Evolutionary conservation across 805 yeast genomes (phyloP), one percentile per base, ranked within the genome.

Genomic region (Candida easanensis): DNA sequence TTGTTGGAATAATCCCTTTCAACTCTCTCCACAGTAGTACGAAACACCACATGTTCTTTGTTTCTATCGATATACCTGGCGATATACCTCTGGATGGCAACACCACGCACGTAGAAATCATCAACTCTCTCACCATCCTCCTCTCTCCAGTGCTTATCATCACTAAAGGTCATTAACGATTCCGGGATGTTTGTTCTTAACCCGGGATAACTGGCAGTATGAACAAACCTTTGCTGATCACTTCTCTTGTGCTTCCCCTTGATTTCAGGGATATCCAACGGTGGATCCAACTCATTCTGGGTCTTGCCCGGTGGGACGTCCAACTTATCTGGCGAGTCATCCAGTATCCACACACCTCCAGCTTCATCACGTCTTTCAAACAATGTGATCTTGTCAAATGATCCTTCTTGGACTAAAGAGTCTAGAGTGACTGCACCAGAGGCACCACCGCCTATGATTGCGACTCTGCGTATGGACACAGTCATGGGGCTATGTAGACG

Each of bases 71-170:
- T 53, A 53, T 82, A 85, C 13, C 62, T 46, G 33, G 67, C 62
- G 38, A 86, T 56, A 59, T 86, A 87, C 20, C 70, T 51, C 27
- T 70, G 68, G 10, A 86, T 85, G 18, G 76, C 80, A 1, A 53
- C 43, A 40, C 88, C 70, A 6, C 59, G 51, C 58, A 59, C 9
- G 80, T 79, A 57, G 72, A 82, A 15, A 54, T 56, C 31, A 67
- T 75, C 35, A 64, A 56, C 28, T 56, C 58, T 59, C 17, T 50
- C 52, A 4, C 51, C 58, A 6, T 30, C 46, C 1, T 31, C n/a
- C 18, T 44, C 49, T 4, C 46, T 54, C 76, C 77, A 73, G 21
- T 48, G 42, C 38, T 60, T 63, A 6, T 50, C 51, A 47, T 73
- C 77, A 38, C 71, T 64, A 35, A 52, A 73, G 0, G 78, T 70